Evolutionary conservation across 176 grass and related monocot genomes (phyloP).

Genomic region (Eleusine indica): DNA sequence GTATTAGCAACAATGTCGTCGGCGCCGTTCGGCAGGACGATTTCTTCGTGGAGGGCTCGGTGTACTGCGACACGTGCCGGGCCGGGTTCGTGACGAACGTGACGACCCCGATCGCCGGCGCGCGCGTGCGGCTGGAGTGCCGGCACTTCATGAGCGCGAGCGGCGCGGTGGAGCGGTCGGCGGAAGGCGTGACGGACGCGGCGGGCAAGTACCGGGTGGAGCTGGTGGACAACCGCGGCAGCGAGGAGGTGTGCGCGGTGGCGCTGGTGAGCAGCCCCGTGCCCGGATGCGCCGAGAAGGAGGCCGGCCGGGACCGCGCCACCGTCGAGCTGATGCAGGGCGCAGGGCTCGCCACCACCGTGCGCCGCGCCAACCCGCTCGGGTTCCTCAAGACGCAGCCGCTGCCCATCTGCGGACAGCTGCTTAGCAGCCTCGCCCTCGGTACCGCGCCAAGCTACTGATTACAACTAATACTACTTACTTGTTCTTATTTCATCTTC

Average conservation of each 20-base stretch:
- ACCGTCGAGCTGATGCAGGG: slow-evolving; percentile 12
- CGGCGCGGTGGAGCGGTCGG: slow-evolving; percentile 43
- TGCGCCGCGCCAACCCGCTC: slow-evolving; percentile 49
- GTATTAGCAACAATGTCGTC: not conserved
- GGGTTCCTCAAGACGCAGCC: slow-evolving; percentile 43
- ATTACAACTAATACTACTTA: no score
- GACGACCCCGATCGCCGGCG: slow-evolving; percentile 42
- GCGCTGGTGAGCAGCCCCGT: slow-evolving; percentile 47
- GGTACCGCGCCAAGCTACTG: slow-evolving; percentile 6
- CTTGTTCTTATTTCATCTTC: not conserved
- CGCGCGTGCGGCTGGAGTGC: slow-evolving; percentile 48
- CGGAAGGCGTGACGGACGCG: slow-evolving; percentile 32
- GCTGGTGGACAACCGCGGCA: slow-evolving; percentile 50
- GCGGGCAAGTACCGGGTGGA: slow-evolving; percentile 41
- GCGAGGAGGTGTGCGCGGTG: slow-evolving; percentile 56
- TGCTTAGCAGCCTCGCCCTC: slow-evolving; percentile 29
- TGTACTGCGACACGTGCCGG: slow-evolving; percentile 60
- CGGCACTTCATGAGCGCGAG: slow-evolving; percentile 49
- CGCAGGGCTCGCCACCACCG: slow-evolving; percentile 40
- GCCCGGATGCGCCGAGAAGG: slow-evolving; percentile 39
- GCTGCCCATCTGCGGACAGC: slow-evolving; percentile 37
- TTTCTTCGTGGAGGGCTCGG: slow-evolving; percentile 52
- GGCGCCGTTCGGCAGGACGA: slow-evolving; percentile 1
- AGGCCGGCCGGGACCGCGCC: slow-evolving; percentile 42
- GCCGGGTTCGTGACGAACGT: slow-evolving; percentile 48